These are phyloP conservation scores for Rubus idaeus DNA, from an alignment of 306 rosid species.

Conservation along the genomic window DNA sequence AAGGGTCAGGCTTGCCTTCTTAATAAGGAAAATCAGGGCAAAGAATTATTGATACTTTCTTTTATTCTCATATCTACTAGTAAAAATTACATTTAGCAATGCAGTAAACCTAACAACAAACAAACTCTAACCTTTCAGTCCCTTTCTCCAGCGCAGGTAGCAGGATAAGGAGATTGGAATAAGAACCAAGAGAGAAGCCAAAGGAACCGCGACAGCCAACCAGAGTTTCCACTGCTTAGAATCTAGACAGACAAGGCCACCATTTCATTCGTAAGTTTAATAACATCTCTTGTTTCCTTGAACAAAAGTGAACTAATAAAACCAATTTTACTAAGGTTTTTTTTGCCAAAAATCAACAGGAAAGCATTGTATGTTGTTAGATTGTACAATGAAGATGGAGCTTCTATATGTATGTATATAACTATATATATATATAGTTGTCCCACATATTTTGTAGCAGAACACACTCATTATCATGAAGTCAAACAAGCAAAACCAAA, in stretches of 20 bases:
- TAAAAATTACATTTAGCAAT: neutral
- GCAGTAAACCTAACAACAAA: neutral
- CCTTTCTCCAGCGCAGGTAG: neutral
- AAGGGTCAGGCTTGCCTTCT: neutral
- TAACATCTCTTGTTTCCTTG: neutral
- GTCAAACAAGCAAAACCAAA: no score
- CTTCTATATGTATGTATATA: no score
- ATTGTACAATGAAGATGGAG: no score
- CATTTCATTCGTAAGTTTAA: neutral
- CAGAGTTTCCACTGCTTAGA: neutral
- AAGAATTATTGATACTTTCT: no score
- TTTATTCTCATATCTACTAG: neutral
- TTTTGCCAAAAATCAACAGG: neutral
- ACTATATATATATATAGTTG: no score
- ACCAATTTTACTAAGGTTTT: neutral
- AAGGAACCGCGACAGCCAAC: neutral
- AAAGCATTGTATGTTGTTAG: neutral
- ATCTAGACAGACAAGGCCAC: neutral
- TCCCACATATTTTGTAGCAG: no score
- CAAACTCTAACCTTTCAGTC: neutral
- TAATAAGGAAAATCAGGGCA: neutral
- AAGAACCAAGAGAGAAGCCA: slow-evolving; percentile 3
- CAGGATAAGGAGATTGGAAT: neutral
- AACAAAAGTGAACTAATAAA: neutral
- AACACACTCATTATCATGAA: no score